A percentile compares a stretch with the other conserved stretches of the same genome.
Conservation (phyloP, 805 yeast species). For the Candida krabiensis region DNA sequence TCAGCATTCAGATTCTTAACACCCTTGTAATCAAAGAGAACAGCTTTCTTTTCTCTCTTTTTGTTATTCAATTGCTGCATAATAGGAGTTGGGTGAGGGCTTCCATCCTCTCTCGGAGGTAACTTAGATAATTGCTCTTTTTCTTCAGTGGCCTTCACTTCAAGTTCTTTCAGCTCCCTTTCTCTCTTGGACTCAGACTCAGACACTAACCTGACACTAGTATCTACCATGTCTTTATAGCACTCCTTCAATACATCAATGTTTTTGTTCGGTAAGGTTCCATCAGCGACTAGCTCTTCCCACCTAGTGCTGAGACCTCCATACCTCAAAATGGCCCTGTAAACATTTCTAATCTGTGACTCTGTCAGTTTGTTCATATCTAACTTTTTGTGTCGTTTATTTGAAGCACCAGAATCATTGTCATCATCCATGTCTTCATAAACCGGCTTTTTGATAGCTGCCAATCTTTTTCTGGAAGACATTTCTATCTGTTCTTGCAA, state of each 20-base stretch:
- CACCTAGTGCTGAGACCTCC: slow-evolving; percentile 79
- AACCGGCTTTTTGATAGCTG: slow-evolving; percentile 56
- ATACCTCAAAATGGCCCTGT: slow-evolving; percentile 73
- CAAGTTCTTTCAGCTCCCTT: slow-evolving; percentile 55
- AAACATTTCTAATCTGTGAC: slow-evolving; percentile 81
- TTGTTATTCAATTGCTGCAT: slow-evolving; percentile 45
- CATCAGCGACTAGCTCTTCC: slow-evolving; percentile 88
- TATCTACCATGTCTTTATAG: slow-evolving; percentile 67
- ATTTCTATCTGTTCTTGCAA: slow-evolving; percentile 87
- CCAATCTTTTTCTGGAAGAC: slow-evolving; percentile 78
- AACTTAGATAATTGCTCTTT: slow-evolving; percentile 38
- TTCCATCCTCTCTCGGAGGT: slow-evolving; percentile 30
- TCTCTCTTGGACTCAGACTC: slow-evolving; percentile 66
- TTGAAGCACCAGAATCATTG: slow-evolving; percentile 34
- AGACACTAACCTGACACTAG: slow-evolving; percentile 59
- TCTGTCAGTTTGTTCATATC: slow-evolving; percentile 65
- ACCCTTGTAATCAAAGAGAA: slow-evolving; percentile 82
- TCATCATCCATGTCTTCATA: slow-evolving; percentile 37
- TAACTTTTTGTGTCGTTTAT: slow-evolving; percentile 39
- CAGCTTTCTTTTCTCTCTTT: slow-evolving; percentile 85
- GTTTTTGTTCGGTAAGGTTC: slow-evolving; percentile 80
- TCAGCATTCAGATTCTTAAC: slow-evolving; percentile 93
- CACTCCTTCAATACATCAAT: slow-evolving; percentile 75
- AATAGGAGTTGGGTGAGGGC: slow-evolving; percentile 31
- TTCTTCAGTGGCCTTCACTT: slow-evolving; percentile 57